Base-by-base conservation (phyloP, 495 filamentous ascomycete genomes). In the Haplographium delicatum region DNA sequence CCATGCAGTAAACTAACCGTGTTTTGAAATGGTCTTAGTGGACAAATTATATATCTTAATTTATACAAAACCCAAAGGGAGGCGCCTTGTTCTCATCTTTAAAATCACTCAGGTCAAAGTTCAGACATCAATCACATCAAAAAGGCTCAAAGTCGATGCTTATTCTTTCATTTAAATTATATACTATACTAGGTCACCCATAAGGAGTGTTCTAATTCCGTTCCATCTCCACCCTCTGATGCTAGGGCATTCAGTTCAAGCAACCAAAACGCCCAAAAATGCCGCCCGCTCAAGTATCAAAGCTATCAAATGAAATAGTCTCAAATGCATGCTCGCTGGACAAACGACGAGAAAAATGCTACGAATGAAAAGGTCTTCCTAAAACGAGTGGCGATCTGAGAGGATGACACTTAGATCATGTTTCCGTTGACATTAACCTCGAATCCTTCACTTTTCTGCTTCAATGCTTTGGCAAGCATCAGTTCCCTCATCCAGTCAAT, bases 401-500 rank as follows among this genome's bases (percentile, higher is more conserved):
- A 15, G 23, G n/a, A 10, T 31, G 3, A 19, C 20, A 15, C 30
- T 44, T 75, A 90, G 58, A 94, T 78, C 68, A 80, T 80, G 58
- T 81, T 81, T 15, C 91, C 91, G 63, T 96, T 96, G 40, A 95
- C 73, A 48, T 80, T 82, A 50, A 95, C 72, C 64, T 84, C 81
- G 41, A 79, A 94, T 7, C 91, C 91, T 54, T 85, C 81, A 13
- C 83, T 82, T 70, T 89, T 88, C 61, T 87, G 85, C 70, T 80
- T 84, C 49, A 89, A 68, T 18, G 91, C 91, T 65, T 91, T 95
- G 4, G 91, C 91, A 19, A 98, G 80, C 93, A 98, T 96, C 43
- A 98, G 67, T 75, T 96, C 90, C 2, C 93, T 72, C 93, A 96
- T 96, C 93, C 93, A 98, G 56, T 95, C 91, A 51, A 96, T 96